A percentile compares a stretch with the other conserved stretches of the same genome.
Evolutionary conservation across 495 filamentous ascomycete genomes (phyloP).

Genomic region (Penicillium pancosmium): DNA sequence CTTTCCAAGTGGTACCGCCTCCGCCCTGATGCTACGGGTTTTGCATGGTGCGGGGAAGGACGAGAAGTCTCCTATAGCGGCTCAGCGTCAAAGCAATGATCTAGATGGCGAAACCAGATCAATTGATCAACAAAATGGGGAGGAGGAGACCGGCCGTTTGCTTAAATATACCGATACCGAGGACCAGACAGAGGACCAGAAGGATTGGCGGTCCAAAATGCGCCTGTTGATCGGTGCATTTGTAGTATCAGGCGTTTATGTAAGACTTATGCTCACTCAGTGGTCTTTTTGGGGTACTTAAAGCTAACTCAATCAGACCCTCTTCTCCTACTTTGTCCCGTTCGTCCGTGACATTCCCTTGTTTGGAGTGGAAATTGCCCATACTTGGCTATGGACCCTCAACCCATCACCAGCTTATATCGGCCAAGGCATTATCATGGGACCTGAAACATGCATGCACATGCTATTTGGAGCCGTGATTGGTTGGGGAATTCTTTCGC

Average conservation of each 20-base stretch:
- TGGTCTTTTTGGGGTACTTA: neutral
- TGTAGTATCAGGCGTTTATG: constrained; percentile 56
- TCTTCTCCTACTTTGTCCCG: constrained; percentile 92
- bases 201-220: constrained; percentile 66
- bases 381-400: constrained; percentile 90
- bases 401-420: constrained; percentile 96
- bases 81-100: constrained; percentile 15
- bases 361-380: constrained; percentile 73
- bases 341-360: constrained; percentile 81
- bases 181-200: constrained; percentile 37
- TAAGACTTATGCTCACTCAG: constrained; percentile 25
- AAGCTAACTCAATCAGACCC: constrained; percentile 56
- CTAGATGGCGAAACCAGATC: constrained; percentile 20
- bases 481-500: constrained; percentile 91
- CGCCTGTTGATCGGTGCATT: constrained; percentile 62
- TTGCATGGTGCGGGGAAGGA: constrained; percentile 65
- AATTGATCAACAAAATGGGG: constrained; percentile 9
- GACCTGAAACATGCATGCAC: constrained; percentile 86
- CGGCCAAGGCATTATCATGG: constrained; percentile 80
- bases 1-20: constrained; percentile 94
- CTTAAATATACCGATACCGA: constrained; percentile 30
- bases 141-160: constrained; percentile 23
- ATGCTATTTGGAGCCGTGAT: constrained; percentile 92
- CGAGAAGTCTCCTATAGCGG: constrained; percentile 23
- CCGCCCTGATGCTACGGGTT: constrained; percentile 88